Evolutionary conservation across 1,284 basidiomycete genomes (phyloP), one percentile per base, ranked within the genome.

Genomic region (Cerioporus squamosus): DNA sequence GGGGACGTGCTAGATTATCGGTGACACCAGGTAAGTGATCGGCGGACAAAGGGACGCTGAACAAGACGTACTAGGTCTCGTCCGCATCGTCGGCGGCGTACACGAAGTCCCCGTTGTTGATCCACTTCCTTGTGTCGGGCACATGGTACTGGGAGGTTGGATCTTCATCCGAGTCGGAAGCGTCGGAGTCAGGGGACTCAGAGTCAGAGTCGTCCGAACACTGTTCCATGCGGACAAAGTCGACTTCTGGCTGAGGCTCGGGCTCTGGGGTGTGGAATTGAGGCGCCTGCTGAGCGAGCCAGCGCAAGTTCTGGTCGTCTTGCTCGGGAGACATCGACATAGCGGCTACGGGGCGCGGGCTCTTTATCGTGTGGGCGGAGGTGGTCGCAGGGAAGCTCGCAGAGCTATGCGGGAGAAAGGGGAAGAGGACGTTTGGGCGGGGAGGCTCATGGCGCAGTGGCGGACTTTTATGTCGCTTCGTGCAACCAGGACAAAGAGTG

Each of bases 231-330:
- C 29, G 51, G n/a, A 57, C 26, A 51, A 22, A 10, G 47, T 20
- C 7, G 33, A 36, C 33, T 36, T 10, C 33, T 36, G 53, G 29
- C 18, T 48, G 47, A 3, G 44, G 40, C 9, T 58, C 48, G 15
- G 38, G n/a, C n/a, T 15, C 18, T 44, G 40, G 9, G 54, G 38
- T 51, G 48, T 63, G 62, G 47, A 63, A 63, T 54, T 61, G 59
- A 26, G 62, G 62, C 49, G 62, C 62, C 18, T 56, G 53, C 48
- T 44, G 44, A 18, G 36, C 46, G 42, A 64, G 59, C 62, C 62
- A 64, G 45, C 44, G 39, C 44, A 61, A 40, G 9, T 61, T 52
- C 33, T 55, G 49, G 42, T 61, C 59, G 51, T 44, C 38, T 40
- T 50, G 47, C 14, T 45, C 36, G 61, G 48, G 53, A 23, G 45